Base-by-base conservation (phyloP, 257 asterid genomes). In the Solanum sejunctum region DNA sequence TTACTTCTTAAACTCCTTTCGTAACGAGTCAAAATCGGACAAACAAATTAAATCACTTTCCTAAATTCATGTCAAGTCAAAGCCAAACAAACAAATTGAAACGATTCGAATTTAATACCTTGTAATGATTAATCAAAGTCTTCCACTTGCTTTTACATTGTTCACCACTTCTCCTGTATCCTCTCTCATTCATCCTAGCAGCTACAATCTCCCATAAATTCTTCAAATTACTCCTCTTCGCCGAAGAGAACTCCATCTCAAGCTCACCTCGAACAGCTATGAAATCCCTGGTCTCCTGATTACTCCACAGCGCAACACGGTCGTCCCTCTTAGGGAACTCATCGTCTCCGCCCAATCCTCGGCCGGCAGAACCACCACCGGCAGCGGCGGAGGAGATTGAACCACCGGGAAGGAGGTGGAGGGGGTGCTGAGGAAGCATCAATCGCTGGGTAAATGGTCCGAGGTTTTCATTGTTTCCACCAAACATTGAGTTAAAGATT, bases 121-220 rank as follows among this genome's bases (percentile, higher is more conserved):
- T 89, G 84, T 89, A 95, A 49, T 91, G 85, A 71, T 39, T 75
- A 23, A 93, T 91, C 63, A 95, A 95, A 86, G 87, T 89, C 36
- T 91, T 89, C 98, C 98, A 95, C 91, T 93, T 95, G 91, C 88
- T 83, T 85, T 89, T 92, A 89, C 98, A 95, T 87, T 92, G 99
- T 77, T 93, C 93, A 81, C 88, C 66, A 71, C 90, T 94, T 83
- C 99, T 78, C 83, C 83, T 78, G 13, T 72, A 91, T 63, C 81
- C 78, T 85, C 87, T 91, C 11, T 90, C 93, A 84, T 89, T 91
- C 91, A 95, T 90, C 54, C 90, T 88, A 12, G 70, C 82, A 8
- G 92, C 89, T 79, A 92, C 93, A 85, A 88, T 64, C 85, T 92
- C 94, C 97, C 97, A 95, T 91, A 91, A 67, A 39, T 84, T 71